Base-by-base conservation (phyloP, 768 basidiomycete species). In the Inosperma sp. region DNA sequence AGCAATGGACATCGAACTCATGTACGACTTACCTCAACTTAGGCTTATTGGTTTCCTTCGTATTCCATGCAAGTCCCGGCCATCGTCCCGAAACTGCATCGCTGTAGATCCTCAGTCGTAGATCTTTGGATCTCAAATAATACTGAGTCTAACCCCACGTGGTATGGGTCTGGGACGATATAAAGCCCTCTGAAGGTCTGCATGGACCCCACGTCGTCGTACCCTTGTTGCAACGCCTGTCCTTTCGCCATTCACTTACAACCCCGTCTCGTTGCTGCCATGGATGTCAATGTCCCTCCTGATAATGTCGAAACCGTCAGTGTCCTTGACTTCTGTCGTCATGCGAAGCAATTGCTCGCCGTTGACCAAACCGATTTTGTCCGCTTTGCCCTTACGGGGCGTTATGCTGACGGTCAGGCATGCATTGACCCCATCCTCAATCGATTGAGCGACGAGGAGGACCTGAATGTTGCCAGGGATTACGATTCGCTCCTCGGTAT, bases 401-500 rank as follows among this genome's bases (percentile, higher is more conserved):
- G 25, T 7, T 17, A 49, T 23, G 29, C 27, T 7, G 41, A 52
- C 3, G n/a, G 8, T 17, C 60, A 61, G 16, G 53, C 45, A 0
- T 42, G 34, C 19, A 13, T 65, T 23, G 54, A 59, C 27, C 58
- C 63, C 14, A 27, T 62, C 9, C 49, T 39, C 13, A 42, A 62
- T 41, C 34, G 39, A 10, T 6, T 56, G 2, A 3, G 8, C 2
- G 14, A 26, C 4, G 16, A 8, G 1, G 23, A 54, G 3, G 5
- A 1, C 10, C 21, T 61, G 0, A 5, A 7, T 0, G 29, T 22
- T 4, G n/a, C 14, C 12, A 48, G 62, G 4, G 62, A 65, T 45
- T 65, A 57, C 27, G 60, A 63, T 36, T 63, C 59, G 6, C 16
- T 65, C 10, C 52, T 63, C 10, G 62, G 62, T 2, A 51, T 65